Evolutionary conservation across 139 green algal species (phyloP), one percentile per base, ranked within the genome.

Genomic region (Marvania coccoides): DNA sequence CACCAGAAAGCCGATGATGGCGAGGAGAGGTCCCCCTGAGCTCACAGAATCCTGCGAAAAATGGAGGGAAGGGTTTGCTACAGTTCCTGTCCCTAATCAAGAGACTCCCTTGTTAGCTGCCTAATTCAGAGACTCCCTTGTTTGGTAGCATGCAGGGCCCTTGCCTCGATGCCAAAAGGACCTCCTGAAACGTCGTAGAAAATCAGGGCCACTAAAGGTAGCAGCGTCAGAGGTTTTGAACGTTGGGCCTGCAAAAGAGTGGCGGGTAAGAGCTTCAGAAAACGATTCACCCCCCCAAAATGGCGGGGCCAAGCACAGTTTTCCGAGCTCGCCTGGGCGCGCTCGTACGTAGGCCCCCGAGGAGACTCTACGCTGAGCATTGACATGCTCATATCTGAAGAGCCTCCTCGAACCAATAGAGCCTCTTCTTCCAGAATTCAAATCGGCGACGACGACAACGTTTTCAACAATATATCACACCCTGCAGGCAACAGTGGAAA

Each of bases 161-260:
- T 34, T 40, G 93, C 86, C 83, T 96, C 90, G 7, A 85, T 95
- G 7, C 93, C 93, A 75, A 97, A 98, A 0, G 93, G 93, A 0
- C 93, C 93, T 12, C 93, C 93, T 7, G 78, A 88, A 0, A 98
- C 93, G 38, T 99, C 93, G 66, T 92, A 98, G 63, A 97, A 98
- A 48, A 98, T 94, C 30, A 98, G 83, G 1, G 89, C 87, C 0
- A 97, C 81, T 4, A 98, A 81, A 1, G 92, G 89, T 51, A 94
- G 69, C 48, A 97, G 65, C 1, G 78, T 82, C 30, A 97, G 78
- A 10, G 85, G 80, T 63, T 85, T 87, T 47, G 53, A 28, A n/a
- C 42, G 57, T 33, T 70, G 46, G n/a, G 58, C 31, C 15, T 37
- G 23, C 54, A 61, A 61, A 61, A 61, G 14, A 53, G 54, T 23